Evolutionary conservation across 106 monocot genomes (phyloP).

Genomic region (Narthecium ossifragum): DNA sequence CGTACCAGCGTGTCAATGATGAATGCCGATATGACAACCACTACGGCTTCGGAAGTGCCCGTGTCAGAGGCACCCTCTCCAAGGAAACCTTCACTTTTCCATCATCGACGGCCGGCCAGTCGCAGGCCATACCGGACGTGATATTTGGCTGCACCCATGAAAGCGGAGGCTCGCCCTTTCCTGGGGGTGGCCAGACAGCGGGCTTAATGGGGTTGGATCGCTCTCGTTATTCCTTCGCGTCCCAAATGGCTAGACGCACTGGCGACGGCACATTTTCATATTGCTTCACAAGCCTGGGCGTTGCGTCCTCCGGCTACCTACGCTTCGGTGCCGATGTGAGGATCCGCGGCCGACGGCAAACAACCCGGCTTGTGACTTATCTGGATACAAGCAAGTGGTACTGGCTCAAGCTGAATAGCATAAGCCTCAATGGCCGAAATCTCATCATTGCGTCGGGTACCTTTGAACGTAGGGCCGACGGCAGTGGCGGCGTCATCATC

Average conservation of each 20-base stretch:
- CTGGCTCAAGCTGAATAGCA: neutral
- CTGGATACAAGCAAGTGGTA: neutral
- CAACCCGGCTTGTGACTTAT: neutral
- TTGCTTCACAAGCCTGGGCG: neutral
- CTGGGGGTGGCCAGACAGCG: neutral
- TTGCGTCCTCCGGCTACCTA: neutral
- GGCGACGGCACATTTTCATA: neutral
- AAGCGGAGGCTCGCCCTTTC: neutral
- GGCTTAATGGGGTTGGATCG: neutral
- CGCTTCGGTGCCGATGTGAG: neutral
- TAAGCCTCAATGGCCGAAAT: neutral
- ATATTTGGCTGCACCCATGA: neutral
- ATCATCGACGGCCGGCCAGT: neutral
- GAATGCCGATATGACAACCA: neutral
- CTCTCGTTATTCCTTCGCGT: neutral
- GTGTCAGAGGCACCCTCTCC: neutral
- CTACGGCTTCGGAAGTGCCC: neutral
- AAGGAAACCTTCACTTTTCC: neutral
- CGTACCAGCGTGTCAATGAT: neutral
- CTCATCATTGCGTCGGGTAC: neutral
- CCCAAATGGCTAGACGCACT: neutral
- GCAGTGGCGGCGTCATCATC: no score
- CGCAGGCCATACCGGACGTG: neutral
- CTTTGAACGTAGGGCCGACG: neutral
- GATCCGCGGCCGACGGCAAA: neutral